These are phyloP conservation scores for Knufia petricola DNA, from an alignment of 2,329 filamentous ascomycete genomes.

Conservation along the genomic window DNA sequence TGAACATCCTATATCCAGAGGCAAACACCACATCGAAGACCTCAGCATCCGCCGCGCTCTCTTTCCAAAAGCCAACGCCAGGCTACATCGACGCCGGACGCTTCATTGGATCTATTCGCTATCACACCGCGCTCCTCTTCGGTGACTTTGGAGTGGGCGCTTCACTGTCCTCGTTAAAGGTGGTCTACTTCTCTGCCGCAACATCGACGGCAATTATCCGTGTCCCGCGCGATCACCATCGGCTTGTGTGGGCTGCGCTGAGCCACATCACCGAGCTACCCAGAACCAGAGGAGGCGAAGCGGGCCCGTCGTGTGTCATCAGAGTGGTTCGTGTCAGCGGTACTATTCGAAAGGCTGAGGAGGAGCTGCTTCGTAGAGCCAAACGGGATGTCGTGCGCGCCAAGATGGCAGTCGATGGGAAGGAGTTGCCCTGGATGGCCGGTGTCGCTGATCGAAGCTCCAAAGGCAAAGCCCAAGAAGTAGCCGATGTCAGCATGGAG, in stretches of 20 bases:
- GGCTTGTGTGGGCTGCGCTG: conserved; percentile 81
- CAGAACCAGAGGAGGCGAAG: conserved; percentile 17
- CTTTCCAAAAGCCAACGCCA: conserved; percentile 70
- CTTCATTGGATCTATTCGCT: conserved; percentile 46
- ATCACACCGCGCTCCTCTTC: conserved; percentile 63
- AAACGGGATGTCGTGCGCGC: conserved; percentile 54
- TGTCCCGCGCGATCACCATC: conserved; percentile 70
- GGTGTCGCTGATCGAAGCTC: background rate
- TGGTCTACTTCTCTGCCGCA: conserved; percentile 87
- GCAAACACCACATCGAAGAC: conserved; percentile 22
- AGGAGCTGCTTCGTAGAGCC: conserved; percentile 75
- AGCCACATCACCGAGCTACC: conserved; percentile 67
- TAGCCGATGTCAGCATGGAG: background rate
- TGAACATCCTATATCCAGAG: conserved; percentile 80
- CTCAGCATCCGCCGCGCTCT: conserved; percentile 50
- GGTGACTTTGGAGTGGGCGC: conserved; percentile 70
- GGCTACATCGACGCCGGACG: conserved; percentile 57
- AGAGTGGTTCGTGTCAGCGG: conserved; percentile 80
- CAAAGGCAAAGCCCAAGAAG: background rate
- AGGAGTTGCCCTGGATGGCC: conserved; percentile 25
- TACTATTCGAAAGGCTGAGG: conserved; percentile 84
- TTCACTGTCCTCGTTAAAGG: conserved; percentile 36
- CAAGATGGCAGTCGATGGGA: conserved; percentile 16
- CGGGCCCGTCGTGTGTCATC: conserved; percentile 56
- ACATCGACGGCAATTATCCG: conserved; percentile 90